These are phyloP conservation scores for Sclerotinia sclerotiorum DNA, from an alignment of 2,329 filamentous ascomycete genomes.

Conservation along the genomic window DNA sequence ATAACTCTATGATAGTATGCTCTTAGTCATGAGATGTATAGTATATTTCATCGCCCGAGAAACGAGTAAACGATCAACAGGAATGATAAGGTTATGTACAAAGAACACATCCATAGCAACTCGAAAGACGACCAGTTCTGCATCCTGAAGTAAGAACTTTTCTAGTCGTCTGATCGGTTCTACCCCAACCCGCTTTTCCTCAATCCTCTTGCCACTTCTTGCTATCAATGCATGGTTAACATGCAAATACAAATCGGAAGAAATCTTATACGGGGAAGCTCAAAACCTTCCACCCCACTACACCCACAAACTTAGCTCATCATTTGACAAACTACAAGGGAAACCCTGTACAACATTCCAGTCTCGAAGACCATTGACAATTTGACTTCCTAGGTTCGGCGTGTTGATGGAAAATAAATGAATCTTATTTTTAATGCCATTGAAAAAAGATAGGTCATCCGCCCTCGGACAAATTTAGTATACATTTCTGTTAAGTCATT, in stretches of 20 bases:
- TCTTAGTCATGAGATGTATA: slow-evolving; percentile 11
- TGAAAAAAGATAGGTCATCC: slow-evolving; percentile 1
- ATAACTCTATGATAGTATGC: slow-evolving; percentile 5
- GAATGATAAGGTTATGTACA: not conserved
- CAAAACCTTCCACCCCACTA: slow-evolving; percentile 9
- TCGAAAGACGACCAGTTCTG: not conserved
- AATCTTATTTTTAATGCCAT: slow-evolving; percentile 7
- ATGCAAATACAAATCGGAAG: slow-evolving; percentile 12
- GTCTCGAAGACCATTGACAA: not conserved
- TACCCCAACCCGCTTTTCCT: slow-evolving; percentile 2
- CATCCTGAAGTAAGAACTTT: not conserved
- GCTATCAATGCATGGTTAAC: slow-evolving; percentile 14
- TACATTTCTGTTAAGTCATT: not conserved
- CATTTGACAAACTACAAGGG: slow-evolving; percentile 10
- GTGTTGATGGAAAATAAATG: not conserved
- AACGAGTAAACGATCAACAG: not conserved
- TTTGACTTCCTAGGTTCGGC: not conserved
- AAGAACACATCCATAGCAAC: not conserved
- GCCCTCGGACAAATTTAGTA: slow-evolving; percentile 15
- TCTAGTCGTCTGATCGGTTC: not conserved
- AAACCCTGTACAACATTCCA: slow-evolving; percentile 8
- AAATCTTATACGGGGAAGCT: slow-evolving; percentile 13
- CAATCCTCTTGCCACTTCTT: not conserved
- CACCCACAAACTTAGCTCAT: not conserved
- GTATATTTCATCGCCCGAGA: not conserved